Evolutionary conservation across 768 basidiomycete genomes (phyloP), one percentile per base, ranked within the genome.

Genomic region (Termitomyces sp.): DNA sequence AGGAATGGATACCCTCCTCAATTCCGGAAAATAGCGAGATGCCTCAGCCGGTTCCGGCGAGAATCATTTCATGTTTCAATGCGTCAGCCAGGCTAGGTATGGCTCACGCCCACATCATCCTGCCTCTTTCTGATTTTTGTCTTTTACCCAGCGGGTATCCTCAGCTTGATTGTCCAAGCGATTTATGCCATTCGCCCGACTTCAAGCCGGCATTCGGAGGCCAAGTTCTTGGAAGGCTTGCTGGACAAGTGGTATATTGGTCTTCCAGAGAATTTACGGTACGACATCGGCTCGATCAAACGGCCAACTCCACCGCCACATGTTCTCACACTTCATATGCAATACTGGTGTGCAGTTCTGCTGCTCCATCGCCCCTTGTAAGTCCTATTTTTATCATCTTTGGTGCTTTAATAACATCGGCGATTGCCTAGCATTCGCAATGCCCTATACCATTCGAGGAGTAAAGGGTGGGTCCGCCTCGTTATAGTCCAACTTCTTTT

Each of bases 271-370:
- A 82, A 90, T 65, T 71, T 92, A 31, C 82, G 85, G 38, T 83
- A 82, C 62, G 86, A 89, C 59, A 72, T 80, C 25, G 78, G 76
- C 16, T 71, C 77, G 14, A 66, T 68, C 56, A 81, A 71, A 67
- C 69, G 70, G 19, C 67, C 70, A 16, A 67, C 75, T 19, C 81
- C 81, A 6, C 78, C 79, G 2, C 88, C 89, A 4, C 85, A 89
- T 61, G 71, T 89, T 25, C 71, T 92, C 55, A 87, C 86, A 40
- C 72, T 92, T 49, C 90, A 92, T 65, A 87, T 92, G 89, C 87
- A 90, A 64, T 92, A 91, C 65, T 92, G 90, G 90, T 89, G 87
- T 65, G 82, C 88, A 11, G 83, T 86, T 23, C 67, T 92, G 32
- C 66, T 92, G 29, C 71, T 92, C 49, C 89, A 92, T 68, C 82